Evolutionary conservation across 306 rosid genomes (phyloP), one percentile per base, ranked within the genome.

Genomic region (Trifolium fragiferum): DNA sequence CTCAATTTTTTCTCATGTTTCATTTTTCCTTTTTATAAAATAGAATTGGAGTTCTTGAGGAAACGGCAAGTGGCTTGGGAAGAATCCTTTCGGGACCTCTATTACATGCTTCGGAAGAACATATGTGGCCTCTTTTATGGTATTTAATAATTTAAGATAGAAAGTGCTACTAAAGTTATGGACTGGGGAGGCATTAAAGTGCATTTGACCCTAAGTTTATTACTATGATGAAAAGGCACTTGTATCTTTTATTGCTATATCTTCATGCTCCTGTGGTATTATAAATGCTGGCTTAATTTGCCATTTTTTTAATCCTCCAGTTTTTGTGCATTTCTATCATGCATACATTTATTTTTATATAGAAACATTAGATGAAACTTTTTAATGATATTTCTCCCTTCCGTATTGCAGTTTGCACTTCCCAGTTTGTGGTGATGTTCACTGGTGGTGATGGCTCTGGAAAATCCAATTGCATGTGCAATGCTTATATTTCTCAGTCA

Each of bases 401-500:
- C 46, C 27, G 8, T 58, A 65, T 68, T 76, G 15, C 78, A 95
- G 99, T 95, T 70, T 87, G 96, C 77, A 86, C 96, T 68, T 80
- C 93, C 41, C 91, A 87, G 82, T 92, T 90, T 83, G 98, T 92
- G 86, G 97, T 85, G 80, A 87, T 95, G 96, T 92, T 95, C 80
- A 90, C 88, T 27, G 86, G 92, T 43, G 80, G 81, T 46, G 87
- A 80, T 53, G 82, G 89, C 59, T 65, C 73, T 23, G 86, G 86
- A 68, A 75, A 81, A 72, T 78, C 85, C 77, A 90, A 83, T 68
- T 74, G 81, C 82, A 27, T 81, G 10, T 88, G 88, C 85, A 87
- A 72, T 74, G 98, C 96, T 57, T 83, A 79, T 79, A 66, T 93
- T 61, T 93, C 98, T 66, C 90, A 86, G 84, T 93, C 98, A 74